Evolutionary conservation across 257 asterid species (phyloP), one percentile per base, ranked within the genome.

Genomic region (Henckelia pumila): DNA sequence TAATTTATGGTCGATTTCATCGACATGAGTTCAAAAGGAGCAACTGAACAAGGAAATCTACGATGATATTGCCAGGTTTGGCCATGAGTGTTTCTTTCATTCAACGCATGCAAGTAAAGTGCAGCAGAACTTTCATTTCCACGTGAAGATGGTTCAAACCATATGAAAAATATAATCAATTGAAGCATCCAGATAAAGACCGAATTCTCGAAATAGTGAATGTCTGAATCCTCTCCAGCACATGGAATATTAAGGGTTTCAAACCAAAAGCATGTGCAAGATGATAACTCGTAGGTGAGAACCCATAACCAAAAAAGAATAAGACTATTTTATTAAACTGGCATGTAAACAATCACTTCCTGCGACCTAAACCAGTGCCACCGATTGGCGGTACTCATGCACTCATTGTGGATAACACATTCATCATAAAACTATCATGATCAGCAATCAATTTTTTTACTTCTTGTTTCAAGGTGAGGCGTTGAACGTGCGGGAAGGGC

Each of bases 11-110:
- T 59, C 25, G 44, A 29, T 17, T 30, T 23, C 10, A 37, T 8
- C 40, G 30, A 6, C 22, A 28, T 28, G 56, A 57, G 67, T 44
- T 8, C 55, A 21, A 3, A 17, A 55, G 8, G 44, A 49, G 30
- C 28, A 25, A 40, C 47, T 25, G 55, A 64, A 64, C 63, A 69
- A 28, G 65, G 40, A 33, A 59, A 63, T 23, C 52, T 47, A 63
- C 28, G 58, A 19, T 37, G 62, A 9, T 35, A 55, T 53, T 59
- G 26, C n/a, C 40, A 57, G 17, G 61, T 10, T 29, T 49, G 11
- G 30, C 30, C 63, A 50, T 8, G 61, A 68, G 25, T n/a, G 32
- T 37, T n/a, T 40, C 33, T 63, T 68, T 49, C 56, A 47, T 33
- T 21, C 21, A 44, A 63, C 47, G 49, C 37, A 63, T 16, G 14